Conservation (phyloP, 768 basidiomycete genomes). For the Leccinum barrowsii region DNA sequence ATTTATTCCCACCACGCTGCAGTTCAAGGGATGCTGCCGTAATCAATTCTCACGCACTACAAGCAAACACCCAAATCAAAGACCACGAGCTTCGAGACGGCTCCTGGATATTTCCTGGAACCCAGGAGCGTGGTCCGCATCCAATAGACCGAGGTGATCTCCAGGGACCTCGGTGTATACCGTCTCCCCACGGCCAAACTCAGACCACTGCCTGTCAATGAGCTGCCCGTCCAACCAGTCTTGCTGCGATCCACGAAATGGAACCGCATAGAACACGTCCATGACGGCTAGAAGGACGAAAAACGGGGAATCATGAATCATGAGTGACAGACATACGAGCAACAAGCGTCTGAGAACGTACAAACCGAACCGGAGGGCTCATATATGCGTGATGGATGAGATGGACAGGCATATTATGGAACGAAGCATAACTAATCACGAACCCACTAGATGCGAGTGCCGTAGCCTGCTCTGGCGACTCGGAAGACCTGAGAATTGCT, state of each 20-base stretch:
- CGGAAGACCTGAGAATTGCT: conserved; percentile 67
- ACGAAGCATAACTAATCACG: conserved; percentile 19
- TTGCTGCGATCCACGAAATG: conserved; percentile 14
- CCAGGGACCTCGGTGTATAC: conserved; percentile 20
- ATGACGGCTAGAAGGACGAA: conserved; percentile 5
- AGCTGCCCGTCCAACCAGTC: conserved; percentile 21
- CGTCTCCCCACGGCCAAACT: conserved; percentile 12
- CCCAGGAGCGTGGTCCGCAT: conserved; percentile 19
- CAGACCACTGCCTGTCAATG: conserved; percentile 10
- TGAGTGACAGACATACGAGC: not conserved
- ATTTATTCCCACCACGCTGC: no score
- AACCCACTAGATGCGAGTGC: conserved; percentile 63
- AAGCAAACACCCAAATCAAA: not conserved
- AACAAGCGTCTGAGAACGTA: conserved; percentile 3
- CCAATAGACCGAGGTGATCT: conserved; percentile 22
- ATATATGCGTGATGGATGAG: conserved; percentile 23
- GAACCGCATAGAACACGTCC: conserved; percentile 18
- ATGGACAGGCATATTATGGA: not conserved
- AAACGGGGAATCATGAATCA: not conserved
- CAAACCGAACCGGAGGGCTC: conserved; percentile 16
- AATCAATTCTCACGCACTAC: not conserved
- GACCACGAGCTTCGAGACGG: conserved; percentile 13
- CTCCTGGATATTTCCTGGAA: conserved; percentile 24
- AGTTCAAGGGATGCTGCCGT: not conserved
- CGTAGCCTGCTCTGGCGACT: conserved; percentile 65